A percentile compares a stretch with the other conserved stretches of the same genome.
phyloP scores from a whole-genome alignment of 768 basidiomycete genomes.

The Phaeotremella skinneri region DNA sequence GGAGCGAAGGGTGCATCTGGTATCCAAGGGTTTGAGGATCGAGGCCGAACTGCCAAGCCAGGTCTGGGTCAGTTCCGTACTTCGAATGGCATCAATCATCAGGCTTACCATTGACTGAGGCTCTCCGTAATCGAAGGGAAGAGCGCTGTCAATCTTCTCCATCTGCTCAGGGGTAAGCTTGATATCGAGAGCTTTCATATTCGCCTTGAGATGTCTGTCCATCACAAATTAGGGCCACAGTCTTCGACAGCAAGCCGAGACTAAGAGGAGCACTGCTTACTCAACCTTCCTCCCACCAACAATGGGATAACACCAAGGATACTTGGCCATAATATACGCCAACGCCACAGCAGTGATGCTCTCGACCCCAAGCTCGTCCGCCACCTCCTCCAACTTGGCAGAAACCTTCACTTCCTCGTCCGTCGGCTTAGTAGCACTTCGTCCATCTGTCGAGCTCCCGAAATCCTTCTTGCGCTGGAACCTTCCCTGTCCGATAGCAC shows the following conservation, averaged over 20 bases:
- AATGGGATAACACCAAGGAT: slow-evolving; percentile 41
- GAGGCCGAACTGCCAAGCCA: slow-evolving; percentile 15
- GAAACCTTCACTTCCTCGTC: slow-evolving; percentile 18
- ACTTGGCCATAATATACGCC: slow-evolving; percentile 36
- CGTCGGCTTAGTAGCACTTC: slow-evolving; percentile 6
- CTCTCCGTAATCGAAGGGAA: slow-evolving; percentile 30
- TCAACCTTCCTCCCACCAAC: slow-evolving; percentile 42
- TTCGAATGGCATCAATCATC: background rate
- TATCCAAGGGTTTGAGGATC: slow-evolving; percentile 21
- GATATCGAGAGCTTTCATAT: slow-evolving; percentile 25
- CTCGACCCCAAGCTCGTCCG: slow-evolving; percentile 32
- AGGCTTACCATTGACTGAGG: slow-evolving; percentile 9
- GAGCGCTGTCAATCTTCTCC: slow-evolving; percentile 31
- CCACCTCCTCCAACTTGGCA: slow-evolving; percentile 33
- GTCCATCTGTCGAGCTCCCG: slow-evolving; percentile 25
- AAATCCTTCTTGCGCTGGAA: slow-evolving; percentile 53
- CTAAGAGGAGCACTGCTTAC: background rate
- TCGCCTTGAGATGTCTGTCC: slow-evolving; percentile 35
- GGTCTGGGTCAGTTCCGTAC: background rate
- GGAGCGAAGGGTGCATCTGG: slow-evolving; percentile 14
- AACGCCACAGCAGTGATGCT: slow-evolving; percentile 29
- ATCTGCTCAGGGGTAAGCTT: slow-evolving; percentile 36
- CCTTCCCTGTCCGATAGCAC: slow-evolving; percentile 54
- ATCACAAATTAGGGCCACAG: too few species aligned
- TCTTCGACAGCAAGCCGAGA: too few species aligned